phyloP scores from a whole-genome alignment of 768 basidiomycete species.

The Podaxis sp. region DNA sequence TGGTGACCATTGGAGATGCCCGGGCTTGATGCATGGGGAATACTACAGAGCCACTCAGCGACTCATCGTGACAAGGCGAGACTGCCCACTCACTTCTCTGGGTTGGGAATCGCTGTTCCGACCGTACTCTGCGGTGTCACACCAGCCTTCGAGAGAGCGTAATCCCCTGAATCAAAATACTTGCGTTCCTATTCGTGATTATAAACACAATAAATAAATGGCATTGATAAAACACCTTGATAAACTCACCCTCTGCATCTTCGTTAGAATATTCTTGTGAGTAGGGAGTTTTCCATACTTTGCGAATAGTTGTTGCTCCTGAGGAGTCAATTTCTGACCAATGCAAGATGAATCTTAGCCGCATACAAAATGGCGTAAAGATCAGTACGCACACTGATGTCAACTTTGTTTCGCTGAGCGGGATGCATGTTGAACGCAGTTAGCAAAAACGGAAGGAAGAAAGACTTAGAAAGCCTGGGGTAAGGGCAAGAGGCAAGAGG shows the following conservation, averaged over 20 bases:
- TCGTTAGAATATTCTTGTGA: constrained; percentile 89
- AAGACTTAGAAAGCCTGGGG: constrained; percentile 14
- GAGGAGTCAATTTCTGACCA: constrained; percentile 71
- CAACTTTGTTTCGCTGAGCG: constrained; percentile 85
- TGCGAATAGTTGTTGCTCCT: constrained; percentile 93
- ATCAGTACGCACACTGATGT: constrained; percentile 73
- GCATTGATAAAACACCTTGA: constrained; percentile 11
- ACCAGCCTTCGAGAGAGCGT: constrained; percentile 94
- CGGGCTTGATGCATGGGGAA: constrained; percentile 86
- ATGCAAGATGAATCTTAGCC: constrained; percentile 15
- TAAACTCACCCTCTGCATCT: constrained; percentile 86
- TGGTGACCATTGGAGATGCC: constrained; percentile 47
- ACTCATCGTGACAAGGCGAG: constrained; percentile 11
- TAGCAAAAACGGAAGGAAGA: constrained; percentile 23
- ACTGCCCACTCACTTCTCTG: constrained; percentile 74
- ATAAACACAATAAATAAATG: constrained; percentile 15
- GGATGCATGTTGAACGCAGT: constrained; percentile 58
- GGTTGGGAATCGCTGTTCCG: constrained; percentile 97
- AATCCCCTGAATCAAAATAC: constrained; percentile 99
- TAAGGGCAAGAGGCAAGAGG: not conserved
- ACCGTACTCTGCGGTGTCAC: constrained; percentile 84
- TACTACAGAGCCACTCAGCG: constrained; percentile 46
- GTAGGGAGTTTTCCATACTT: constrained; percentile 94
- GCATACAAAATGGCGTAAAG: constrained; percentile 17
- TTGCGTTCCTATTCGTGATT: constrained; percentile 78